A percentile compares a stretch with the other conserved stretches of the same genome.
phyloP scores from a whole-genome alignment of 2,329 filamentous ascomycete species.

The Diaporthe velutina region DNA sequence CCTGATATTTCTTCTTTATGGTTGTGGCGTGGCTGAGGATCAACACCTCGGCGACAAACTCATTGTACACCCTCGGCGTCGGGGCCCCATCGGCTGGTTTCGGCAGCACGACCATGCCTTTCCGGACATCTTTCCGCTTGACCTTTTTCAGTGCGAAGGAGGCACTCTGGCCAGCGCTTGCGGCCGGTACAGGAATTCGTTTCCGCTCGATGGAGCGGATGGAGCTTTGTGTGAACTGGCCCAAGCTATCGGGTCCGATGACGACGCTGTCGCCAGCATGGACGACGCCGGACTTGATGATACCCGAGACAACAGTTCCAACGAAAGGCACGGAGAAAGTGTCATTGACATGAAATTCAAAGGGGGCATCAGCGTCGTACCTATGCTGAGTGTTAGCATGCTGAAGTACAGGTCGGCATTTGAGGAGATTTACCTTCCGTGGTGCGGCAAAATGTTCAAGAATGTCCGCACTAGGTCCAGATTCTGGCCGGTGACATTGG shows the following conservation, averaged over 20 bases:
- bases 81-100: slow-evolving; percentile 79
- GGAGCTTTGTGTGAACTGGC: slow-evolving; percentile 87
- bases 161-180: slow-evolving; percentile 91
- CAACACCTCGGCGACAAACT: slow-evolving; percentile 88
- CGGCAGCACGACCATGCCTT: slow-evolving; percentile 96
- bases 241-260: slow-evolving; percentile 90
- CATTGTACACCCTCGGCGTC: slow-evolving; percentile 76
- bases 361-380: slow-evolving; percentile 88
- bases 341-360: slow-evolving; percentile 97
- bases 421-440: slow-evolving; percentile 66
- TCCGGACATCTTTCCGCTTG: slow-evolving; percentile 90
- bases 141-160: slow-evolving; percentile 92
- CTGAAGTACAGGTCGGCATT: not conserved
- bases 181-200: slow-evolving; percentile 87
- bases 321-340: slow-evolving; percentile 98
- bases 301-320: slow-evolving; percentile 94
- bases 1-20: slow-evolving; percentile 96
- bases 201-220: slow-evolving; percentile 96
- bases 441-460: slow-evolving; percentile 93
- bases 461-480: slow-evolving; percentile 93
- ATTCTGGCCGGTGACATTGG: slow-evolving; percentile 94
- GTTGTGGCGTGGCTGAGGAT: slow-evolving; percentile 97
- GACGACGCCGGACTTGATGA: slow-evolving; percentile 88
- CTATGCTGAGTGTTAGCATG: slow-evolving; percentile 49
- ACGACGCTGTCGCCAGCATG: slow-evolving; percentile 92